These are phyloP conservation scores for Cutaneotrichosporon sp. DNA, from an alignment of 1,284 basidiomycete genomes.

Conservation along the genomic window DNA sequence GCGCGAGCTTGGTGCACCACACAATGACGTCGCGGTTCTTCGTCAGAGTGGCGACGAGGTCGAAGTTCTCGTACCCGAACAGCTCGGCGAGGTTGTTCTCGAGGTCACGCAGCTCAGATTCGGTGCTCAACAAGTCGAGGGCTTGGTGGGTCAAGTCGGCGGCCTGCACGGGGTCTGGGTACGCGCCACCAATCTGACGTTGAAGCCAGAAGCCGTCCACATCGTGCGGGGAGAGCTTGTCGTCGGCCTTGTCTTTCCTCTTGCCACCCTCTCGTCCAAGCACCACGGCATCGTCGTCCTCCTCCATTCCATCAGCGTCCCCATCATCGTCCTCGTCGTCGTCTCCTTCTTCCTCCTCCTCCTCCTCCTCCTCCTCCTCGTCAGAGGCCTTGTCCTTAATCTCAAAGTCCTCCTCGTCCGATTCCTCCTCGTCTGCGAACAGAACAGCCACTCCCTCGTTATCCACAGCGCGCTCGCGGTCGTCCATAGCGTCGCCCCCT, in stretches of 20 bases:
- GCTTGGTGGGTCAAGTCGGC: constrained; percentile 85
- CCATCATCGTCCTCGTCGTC: constrained; percentile 48
- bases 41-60: constrained; percentile 82
- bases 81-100: constrained; percentile 97
- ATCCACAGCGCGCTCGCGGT: constrained; percentile 48
- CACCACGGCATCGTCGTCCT: constrained; percentile 55
- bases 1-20: constrained; percentile 95
- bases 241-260: constrained; percentile 45
- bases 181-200: constrained; percentile 81
- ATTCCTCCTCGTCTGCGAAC: constrained; percentile 91
- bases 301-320: constrained; percentile 53
- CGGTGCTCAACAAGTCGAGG: constrained; percentile 81
- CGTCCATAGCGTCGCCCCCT: constrained; percentile 66
- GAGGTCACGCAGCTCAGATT: constrained; percentile 83
- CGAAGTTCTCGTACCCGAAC: constrained; percentile 88
- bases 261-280: constrained; percentile 53
- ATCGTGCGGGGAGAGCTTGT: constrained; percentile 80
- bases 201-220: constrained; percentile 99
- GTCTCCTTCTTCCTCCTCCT: constrained; percentile 53
- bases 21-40: constrained; percentile 95
- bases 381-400: constrained; percentile 53
- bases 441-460: constrained; percentile 89
- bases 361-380: constrained; percentile 69
- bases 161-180: constrained; percentile 89
- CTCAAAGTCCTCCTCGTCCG: constrained; percentile 67